These are phyloP conservation scores for Coriaria nepalensis DNA, from an alignment of 306 rosid genomes.

Conservation along the genomic window DNA sequence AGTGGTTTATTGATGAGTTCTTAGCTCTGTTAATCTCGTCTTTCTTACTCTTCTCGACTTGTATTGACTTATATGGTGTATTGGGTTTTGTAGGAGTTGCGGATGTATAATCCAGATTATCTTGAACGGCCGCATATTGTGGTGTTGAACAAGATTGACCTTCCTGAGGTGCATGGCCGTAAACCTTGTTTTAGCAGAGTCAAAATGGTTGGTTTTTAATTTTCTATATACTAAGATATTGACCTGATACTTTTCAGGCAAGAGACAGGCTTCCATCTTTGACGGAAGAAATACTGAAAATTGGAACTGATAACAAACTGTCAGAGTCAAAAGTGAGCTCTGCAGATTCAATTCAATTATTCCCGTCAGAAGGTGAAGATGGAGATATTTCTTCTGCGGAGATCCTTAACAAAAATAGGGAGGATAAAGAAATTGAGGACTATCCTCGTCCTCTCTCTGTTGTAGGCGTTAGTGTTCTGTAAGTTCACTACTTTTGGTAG, in stretches of 20 bases:
- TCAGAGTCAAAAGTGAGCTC: slow-evolving; percentile 23
- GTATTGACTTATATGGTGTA: slow-evolving; percentile 10
- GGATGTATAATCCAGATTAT: slow-evolving; percentile 90
- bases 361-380: slow-evolving; percentile 19
- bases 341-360: slow-evolving; percentile 19
- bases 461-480: slow-evolving; percentile 85
- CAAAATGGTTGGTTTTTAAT: background rate
- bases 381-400: slow-evolving; percentile 11
- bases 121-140: slow-evolving; percentile 86
- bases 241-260: slow-evolving; percentile 32
- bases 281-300: slow-evolving; percentile 53
- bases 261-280: slow-evolving; percentile 43
- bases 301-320: slow-evolving; percentile 35
- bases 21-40: no score
- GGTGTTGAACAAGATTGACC: slow-evolving; percentile 86
- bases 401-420: slow-evolving; percentile 13
- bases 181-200: background rate
- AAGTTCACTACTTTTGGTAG: slow-evolving; percentile 32
- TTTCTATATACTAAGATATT: no score
- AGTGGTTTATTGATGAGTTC: no score
- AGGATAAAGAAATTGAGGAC: slow-evolving; percentile 62
- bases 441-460: slow-evolving; percentile 67
- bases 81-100: slow-evolving; percentile 66
- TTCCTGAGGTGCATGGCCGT: slow-evolving; percentile 56
- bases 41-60: background rate